Evolutionary conservation across 768 basidiomycete genomes (phyloP).

Genomic region (Pluteus cervinus): DNA sequence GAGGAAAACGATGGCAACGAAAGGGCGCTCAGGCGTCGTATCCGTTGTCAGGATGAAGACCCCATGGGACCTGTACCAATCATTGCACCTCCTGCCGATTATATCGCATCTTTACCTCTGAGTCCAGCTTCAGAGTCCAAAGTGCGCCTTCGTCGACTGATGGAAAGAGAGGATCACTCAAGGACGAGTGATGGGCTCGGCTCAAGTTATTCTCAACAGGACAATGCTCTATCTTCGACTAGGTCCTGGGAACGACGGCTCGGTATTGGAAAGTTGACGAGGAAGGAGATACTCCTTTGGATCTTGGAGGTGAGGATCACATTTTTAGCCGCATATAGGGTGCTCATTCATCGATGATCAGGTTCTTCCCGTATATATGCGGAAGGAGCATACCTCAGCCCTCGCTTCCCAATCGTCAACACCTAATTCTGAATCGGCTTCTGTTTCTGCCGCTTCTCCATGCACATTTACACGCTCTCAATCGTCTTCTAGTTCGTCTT

Average conservation of each 20-base stretch:
- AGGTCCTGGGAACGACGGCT: slow-evolving; percentile 17
- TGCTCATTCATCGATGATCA: slow-evolving; percentile 3
- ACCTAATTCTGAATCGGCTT: slow-evolving; percentile 6
- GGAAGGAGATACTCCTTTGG: slow-evolving; percentile 35
- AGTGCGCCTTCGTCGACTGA: slow-evolving; percentile 30
- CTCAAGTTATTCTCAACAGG: slow-evolving; percentile 7
- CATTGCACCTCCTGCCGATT: slow-evolving; percentile 44
- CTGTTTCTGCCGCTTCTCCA: no score
- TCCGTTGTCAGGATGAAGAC: slow-evolving; percentile 4
- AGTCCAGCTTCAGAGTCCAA: slow-evolving; percentile 39
- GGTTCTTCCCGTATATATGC: slow-evolving; percentile 12
- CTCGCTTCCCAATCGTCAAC: slow-evolving; percentile 4
- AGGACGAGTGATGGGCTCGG: slow-evolving; percentile 30
- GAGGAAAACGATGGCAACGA: slow-evolving; percentile 1
- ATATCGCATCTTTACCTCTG: slow-evolving; percentile 24
- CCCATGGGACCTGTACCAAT: slow-evolving; percentile 35
- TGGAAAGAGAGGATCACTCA: slow-evolving; percentile 33
- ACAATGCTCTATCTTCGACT: not conserved
- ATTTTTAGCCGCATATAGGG: slow-evolving; percentile 2
- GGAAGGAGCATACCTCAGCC: slow-evolving; percentile 8
- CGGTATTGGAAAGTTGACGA: slow-evolving; percentile 26
- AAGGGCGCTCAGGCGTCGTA: not conserved
- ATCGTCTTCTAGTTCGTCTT: slow-evolving; percentile 5
- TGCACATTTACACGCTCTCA: slow-evolving; percentile 3
- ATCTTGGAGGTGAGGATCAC: slow-evolving; percentile 32